These are phyloP conservation scores for Tuber melanosporum DNA, from an alignment of 495 filamentous ascomycete genomes.

Conservation along the genomic window DNA sequence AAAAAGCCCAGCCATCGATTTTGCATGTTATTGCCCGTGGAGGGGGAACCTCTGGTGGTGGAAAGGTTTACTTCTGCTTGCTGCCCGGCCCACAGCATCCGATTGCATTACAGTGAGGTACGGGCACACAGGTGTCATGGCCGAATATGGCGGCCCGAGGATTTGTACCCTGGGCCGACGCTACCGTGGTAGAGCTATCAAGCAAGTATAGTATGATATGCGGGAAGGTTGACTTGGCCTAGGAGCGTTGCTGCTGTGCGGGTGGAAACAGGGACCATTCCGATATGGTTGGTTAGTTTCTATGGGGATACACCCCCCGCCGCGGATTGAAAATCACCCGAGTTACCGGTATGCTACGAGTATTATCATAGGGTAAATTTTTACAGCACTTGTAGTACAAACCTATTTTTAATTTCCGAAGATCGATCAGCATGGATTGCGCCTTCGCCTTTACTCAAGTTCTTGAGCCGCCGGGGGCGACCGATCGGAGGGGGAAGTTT, in stretches of 20 bases:
- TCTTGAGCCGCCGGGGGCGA: background rate
- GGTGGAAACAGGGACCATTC: background rate
- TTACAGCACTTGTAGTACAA: no score
- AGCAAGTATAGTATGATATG: background rate
- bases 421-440: slow-evolving; percentile 29
- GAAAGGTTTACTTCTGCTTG: background rate
- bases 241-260: background rate
- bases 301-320: background rate
- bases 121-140: background rate
- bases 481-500: background rate
- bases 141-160: background rate
- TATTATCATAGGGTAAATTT: no score
- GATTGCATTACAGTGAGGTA: background rate
- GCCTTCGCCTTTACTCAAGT: slow-evolving; percentile 3
- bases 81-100: background rate
- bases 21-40: background rate
- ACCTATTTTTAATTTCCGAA: slow-evolving; percentile 26
- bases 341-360: no score
- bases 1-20: background rate
- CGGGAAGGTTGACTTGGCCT: background rate
- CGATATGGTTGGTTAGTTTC: background rate
- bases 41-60: background rate
- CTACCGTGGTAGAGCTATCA: background rate
- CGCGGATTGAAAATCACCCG: slow-evolving; percentile 2
- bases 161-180: background rate